A percentile compares a stretch with the other conserved stretches of the same genome.
Evolutionary conservation across 2,329 filamentous ascomycete genomes (phyloP).

Genomic region (Coniochaeta sp.): DNA sequence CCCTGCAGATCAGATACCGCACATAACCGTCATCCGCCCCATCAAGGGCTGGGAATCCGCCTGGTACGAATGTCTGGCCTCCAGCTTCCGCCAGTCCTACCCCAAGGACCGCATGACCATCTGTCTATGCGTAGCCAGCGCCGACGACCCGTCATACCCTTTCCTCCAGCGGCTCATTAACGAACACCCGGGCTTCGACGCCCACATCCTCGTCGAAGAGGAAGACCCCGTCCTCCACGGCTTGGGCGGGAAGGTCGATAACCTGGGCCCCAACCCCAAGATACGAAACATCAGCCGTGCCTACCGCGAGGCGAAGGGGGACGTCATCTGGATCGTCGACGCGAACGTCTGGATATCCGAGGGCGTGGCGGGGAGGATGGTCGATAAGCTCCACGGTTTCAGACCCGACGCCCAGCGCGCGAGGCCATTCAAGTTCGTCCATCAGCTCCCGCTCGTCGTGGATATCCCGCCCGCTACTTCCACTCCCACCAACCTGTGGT

Average conservation of each 20-base stretch:
- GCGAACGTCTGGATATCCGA: constrained; percentile 90
- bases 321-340: constrained; percentile 91
- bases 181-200: constrained; percentile 68
- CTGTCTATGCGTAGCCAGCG: constrained; percentile 72
- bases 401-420: constrained; percentile 36
- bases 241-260: constrained; percentile 38
- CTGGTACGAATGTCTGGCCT: constrained; percentile 86
- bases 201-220: constrained; percentile 69
- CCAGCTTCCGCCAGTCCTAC: constrained; percentile 78
- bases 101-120: constrained; percentile 69
- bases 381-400: constrained; percentile 75
- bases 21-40: constrained; percentile 86
- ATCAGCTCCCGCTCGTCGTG: constrained; percentile 86
- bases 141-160: constrained; percentile 68
- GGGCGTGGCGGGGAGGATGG: constrained; percentile 78
- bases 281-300: constrained; percentile 93
- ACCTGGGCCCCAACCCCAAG: constrained; percentile 93
- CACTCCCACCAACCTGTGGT: constrained; percentile 9
- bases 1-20: constrained; percentile 53
- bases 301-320: constrained; percentile 80
- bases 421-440: constrained; percentile 80
- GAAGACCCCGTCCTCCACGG: constrained; percentile 67
- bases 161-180: constrained; percentile 63
- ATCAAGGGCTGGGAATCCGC: constrained; percentile 87
- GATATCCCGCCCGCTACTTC: constrained; percentile 37